These are phyloP conservation scores for Pittosporum tobira DNA, from an alignment of 129 eudicot genomes.

Conservation along the genomic window DNA sequence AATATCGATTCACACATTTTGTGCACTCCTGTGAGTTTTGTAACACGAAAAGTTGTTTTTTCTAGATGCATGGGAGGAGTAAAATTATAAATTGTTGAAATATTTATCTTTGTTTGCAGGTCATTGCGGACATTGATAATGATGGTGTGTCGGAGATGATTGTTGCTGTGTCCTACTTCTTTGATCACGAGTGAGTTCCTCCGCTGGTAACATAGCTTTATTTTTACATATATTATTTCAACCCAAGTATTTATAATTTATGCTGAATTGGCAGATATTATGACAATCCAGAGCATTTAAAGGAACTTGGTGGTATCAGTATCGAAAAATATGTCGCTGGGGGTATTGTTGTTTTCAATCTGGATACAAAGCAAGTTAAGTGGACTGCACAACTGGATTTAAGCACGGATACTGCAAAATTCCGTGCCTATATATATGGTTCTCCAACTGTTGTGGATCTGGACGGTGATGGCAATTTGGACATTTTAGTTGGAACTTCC, in stretches of 20 bases:
- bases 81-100: constrained; percentile 9
- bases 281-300: constrained; percentile 87
- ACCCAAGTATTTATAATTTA: constrained; percentile 75
- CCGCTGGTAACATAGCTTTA: constrained; percentile 5
- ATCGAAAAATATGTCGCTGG: constrained; percentile 95
- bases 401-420: constrained; percentile 72
- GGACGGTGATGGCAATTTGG: constrained; percentile 93
- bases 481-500: constrained; percentile 95
- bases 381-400: constrained; percentile 72
- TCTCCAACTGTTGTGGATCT: constrained; percentile 94
- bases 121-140: constrained; percentile 88
- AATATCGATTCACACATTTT: constrained; percentile 85
- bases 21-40: constrained; percentile 85
- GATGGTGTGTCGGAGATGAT: constrained; percentile 96
- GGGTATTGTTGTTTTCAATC: constrained; percentile 95
- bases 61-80: constrained; percentile 3
- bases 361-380: constrained; percentile 90
- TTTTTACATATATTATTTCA: constrained; percentile 75
- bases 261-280: constrained; percentile 74
- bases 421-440: constrained; percentile 84
- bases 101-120: constrained; percentile 44
- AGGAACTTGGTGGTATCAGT: constrained; percentile 90
- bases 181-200: constrained; percentile 90
- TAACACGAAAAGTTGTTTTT: constrained; percentile 10
- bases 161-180: constrained; percentile 96